These are phyloP conservation scores for Silene latifolia DNA, from an alignment of 148 eudicot genomes.

Conservation along the genomic window DNA sequence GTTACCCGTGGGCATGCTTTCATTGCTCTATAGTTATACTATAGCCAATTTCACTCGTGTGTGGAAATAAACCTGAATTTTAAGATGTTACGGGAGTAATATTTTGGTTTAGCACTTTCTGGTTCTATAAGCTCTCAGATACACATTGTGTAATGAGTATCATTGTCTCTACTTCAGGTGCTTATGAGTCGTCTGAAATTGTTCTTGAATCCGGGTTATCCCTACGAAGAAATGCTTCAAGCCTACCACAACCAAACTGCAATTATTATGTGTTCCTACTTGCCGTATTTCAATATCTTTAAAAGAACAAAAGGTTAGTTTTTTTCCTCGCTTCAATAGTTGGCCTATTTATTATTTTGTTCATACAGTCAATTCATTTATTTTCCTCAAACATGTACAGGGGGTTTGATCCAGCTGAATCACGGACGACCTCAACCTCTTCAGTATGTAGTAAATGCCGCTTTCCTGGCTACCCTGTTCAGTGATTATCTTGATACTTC, in stretches of 20 bases:
- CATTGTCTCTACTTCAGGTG: conserved; percentile 39
- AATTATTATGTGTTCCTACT: conserved; percentile 81
- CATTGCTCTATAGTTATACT: background rate
- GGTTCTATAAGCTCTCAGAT: background rate
- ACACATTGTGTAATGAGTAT: background rate
- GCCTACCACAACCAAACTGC: conserved; percentile 82
- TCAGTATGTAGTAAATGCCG: conserved; percentile 89
- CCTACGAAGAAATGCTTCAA: conserved; percentile 73
- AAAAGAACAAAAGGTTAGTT: conserved; percentile 71
- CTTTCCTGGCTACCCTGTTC: conserved; percentile 80
- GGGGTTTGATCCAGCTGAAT: conserved; percentile 80
- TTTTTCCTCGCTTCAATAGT: background rate
- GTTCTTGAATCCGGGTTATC: conserved; percentile 88
- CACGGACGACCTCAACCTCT: conserved; percentile 94
- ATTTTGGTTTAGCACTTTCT: background rate
- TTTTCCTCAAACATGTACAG: conserved; percentile 31
- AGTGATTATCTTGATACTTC: conserved; percentile 85
- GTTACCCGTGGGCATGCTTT: background rate
- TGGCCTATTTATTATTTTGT: background rate
- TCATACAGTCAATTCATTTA: background rate
- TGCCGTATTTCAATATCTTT: conserved; percentile 68
- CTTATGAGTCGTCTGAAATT: conserved; percentile 81
- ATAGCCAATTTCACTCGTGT: background rate
- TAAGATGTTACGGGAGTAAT: background rate
- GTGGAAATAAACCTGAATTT: background rate